Conservation (phyloP, 176 grass and related monocot genomes). For the Zea luxurians region DNA sequence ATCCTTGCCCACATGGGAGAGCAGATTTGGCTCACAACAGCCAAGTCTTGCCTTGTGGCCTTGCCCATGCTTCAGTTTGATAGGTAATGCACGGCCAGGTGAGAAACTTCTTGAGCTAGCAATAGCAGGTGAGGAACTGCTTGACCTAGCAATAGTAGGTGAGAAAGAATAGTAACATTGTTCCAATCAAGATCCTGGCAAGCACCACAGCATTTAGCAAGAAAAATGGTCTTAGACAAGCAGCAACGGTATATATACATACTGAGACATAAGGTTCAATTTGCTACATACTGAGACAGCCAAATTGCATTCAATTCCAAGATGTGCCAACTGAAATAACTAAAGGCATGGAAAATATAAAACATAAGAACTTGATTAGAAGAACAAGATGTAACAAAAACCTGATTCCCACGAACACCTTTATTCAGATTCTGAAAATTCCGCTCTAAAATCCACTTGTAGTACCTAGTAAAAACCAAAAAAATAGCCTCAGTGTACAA, state of each 20-base stretch:
- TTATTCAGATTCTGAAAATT: conserved; percentile 99
- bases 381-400: conserved; percentile 45
- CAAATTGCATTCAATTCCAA: conserved; percentile 12
- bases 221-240: conserved; percentile 22
- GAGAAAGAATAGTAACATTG: background rate
- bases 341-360: conserved; percentile 6
- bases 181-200: background rate
- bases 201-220: conserved; percentile 8
- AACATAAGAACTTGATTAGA: conserved; percentile 17
- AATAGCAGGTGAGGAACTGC: no score
- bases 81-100: background rate
- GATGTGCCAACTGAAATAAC: background rate
- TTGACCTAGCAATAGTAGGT: background rate
- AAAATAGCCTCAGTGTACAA: background rate
- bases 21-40: background rate
- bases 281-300: conserved; percentile 15
- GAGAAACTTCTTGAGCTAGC: background rate
- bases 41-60: background rate
- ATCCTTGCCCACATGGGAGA: background rate
- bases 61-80: background rate
- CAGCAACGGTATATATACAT: background rate
- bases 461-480: conserved; percentile 59
- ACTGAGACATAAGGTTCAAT: background rate
- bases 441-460: conserved; percentile 99
- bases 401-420: conserved; percentile 98